A percentile compares a stretch with the other conserved stretches of the same genome.
These are phyloP conservation scores for Nitzschia putrida DNA, from an alignment of 108 stramenopile species.

Conservation along the genomic window DNA sequence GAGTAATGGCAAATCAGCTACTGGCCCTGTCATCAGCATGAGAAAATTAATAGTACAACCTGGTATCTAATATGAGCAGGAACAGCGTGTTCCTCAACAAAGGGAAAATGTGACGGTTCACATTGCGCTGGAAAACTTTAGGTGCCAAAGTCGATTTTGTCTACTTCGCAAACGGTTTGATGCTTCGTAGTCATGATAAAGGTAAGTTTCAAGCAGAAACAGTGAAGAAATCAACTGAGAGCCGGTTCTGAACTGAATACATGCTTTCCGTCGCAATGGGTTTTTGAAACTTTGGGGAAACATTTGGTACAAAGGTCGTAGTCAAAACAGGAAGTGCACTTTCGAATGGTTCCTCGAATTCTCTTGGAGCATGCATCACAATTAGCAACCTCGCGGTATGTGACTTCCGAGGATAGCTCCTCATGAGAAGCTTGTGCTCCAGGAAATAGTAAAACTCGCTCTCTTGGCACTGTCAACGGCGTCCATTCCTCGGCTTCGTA, in stretches of 20 bases:
- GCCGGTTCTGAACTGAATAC: constrained; percentile 38
- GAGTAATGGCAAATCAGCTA: no score
- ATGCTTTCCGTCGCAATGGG: constrained; percentile 52
- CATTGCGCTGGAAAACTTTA: no score
- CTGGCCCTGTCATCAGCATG: no score
- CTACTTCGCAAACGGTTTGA: no score
- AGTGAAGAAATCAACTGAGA: no score
- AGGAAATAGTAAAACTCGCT: constrained; percentile 74
- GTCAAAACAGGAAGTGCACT: constrained; percentile 82
- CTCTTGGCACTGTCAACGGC: constrained; percentile 45
- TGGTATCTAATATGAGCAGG: no score
- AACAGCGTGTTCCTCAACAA: no score
- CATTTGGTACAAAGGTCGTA: constrained; percentile 82
- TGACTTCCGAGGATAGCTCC: constrained; percentile 25
- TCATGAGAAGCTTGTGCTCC: constrained; percentile 48
- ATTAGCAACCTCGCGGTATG: constrained; percentile 62
- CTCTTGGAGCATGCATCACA: constrained; percentile 68
- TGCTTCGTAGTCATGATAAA: no score
- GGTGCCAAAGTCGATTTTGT: no score
- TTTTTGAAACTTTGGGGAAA: constrained; percentile 41
- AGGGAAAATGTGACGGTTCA: no score
- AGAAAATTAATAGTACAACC: no score
- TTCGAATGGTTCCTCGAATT: constrained; percentile 57
- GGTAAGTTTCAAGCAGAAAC: no score
- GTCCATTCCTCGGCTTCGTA: constrained; percentile 32